Base-by-base conservation (phyloP, 116 monocot species). In the Zostera marina region DNA sequence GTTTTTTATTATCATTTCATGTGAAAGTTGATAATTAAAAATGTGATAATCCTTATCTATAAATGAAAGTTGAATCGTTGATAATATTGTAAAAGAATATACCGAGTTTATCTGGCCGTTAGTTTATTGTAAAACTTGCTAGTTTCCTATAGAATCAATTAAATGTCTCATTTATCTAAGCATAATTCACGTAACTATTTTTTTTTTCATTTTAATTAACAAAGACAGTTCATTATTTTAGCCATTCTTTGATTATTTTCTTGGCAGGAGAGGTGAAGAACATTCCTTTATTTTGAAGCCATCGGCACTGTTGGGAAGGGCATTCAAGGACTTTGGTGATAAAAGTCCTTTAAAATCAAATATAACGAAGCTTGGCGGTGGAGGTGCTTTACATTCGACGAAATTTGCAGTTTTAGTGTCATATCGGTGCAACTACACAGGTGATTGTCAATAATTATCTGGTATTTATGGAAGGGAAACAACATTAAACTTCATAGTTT, bases 201-300 rank as follows among this genome's bases (percentile, higher is more conserved):
- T n/a, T n/a, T n/a, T n/a, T n/a, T n/a, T n/a, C n/a, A n/a, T n/a
- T n/a, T n/a, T n/a, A n/a, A n/a, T n/a, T n/a, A n/a, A n/a, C n/a
- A n/a, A n/a, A n/a, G n/a, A n/a, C n/a, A n/a, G n/a, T n/a, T n/a
- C n/a, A 32, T 32, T 5, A 32, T 32, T 32, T 32, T 32, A 1
- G 1, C 61, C 16, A 13, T 38, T 42, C 23, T 61, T 40, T 53
- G 14, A 62, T 12, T 64, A 42, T 6, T 45, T 38, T 54, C 48
- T 7, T 49, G 61, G 25, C 67, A 98, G 98, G 78, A 89, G 98
- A 70, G 85, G 80, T 7, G 98, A 98, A 72, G 86, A 98, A 56
- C 98, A 98, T 68, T 98, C 98, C 58, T 90, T 98, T 58, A 80
- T 98, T 78, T 65, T 98, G 42, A 89, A 88, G 66, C 81, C 79